Conservation (phyloP, 2,329 filamentous ascomycete genomes). For the Alternaria metachromatica region DNA sequence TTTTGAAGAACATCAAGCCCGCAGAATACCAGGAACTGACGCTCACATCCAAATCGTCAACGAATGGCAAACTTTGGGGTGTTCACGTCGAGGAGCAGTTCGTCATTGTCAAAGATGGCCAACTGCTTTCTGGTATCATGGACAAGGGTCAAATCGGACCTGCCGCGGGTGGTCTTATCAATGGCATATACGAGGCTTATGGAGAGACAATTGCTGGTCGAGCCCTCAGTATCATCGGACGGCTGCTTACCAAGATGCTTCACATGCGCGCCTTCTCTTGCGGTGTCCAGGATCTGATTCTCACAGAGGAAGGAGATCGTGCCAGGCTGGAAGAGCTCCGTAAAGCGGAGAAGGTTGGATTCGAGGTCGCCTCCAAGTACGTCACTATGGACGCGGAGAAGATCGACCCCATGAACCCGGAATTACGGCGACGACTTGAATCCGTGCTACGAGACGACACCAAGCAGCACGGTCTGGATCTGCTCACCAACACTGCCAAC, state of each 20-base stretch:
- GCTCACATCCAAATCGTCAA: constrained; percentile 79
- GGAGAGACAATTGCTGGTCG: constrained; percentile 86
- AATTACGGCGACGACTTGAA: constrained; percentile 80
- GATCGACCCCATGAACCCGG: constrained; percentile 68
- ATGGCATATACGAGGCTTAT: constrained; percentile 92
- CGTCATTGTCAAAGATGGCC: constrained; percentile 84
- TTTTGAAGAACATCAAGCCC: constrained; percentile 90
- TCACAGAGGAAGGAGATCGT: constrained; percentile 80
- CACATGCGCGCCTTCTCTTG: constrained; percentile 96
- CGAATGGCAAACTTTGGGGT: constrained; percentile 82
- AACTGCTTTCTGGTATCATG: constrained; percentile 87
- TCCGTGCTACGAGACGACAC: constrained; percentile 88
- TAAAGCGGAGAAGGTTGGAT: constrained; percentile 72
- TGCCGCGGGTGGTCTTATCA: constrained; percentile 83
- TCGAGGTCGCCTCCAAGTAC: constrained; percentile 83
- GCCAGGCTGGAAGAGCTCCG: constrained; percentile 72
- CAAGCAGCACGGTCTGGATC: constrained; percentile 90
- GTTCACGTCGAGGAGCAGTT: constrained; percentile 74
- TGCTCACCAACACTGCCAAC: constrained; percentile 77
- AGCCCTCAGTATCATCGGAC: constrained; percentile 85
- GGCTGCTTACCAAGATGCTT: constrained; percentile 85
- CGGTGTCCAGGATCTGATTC: constrained; percentile 91
- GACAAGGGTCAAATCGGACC: constrained; percentile 97
- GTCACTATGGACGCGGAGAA: constrained; percentile 77
- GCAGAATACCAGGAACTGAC: constrained; percentile 76